Evolutionary conservation across 2,329 filamentous ascomycete genomes (phyloP).

Genomic region (Xylariaceae sp.): DNA sequence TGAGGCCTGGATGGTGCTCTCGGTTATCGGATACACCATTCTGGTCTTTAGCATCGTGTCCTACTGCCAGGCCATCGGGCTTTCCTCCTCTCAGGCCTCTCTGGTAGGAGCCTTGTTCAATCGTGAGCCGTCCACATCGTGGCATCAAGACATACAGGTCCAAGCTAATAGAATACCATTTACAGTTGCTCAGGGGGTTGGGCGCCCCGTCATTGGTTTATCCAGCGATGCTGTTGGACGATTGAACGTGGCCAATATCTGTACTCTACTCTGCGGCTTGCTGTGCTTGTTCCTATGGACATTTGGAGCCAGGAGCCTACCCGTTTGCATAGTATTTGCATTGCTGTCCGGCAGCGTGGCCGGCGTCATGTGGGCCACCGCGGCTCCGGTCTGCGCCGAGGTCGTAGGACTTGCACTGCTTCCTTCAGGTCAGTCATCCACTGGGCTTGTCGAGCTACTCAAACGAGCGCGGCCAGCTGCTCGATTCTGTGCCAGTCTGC

Average conservation of each 20-base stretch:
- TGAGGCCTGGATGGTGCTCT: slow-evolving; percentile 61
- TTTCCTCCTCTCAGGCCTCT: slow-evolving; percentile 59
- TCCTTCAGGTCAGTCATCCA: slow-evolving; percentile 48
- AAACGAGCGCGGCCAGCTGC: neutral
- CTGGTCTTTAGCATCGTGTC: slow-evolving; percentile 71
- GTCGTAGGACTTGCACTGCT: slow-evolving; percentile 64
- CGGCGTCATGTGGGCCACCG: slow-evolving; percentile 64
- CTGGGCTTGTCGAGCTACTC: too few relatives aligned
- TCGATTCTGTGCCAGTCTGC: slow-evolving; percentile 6
- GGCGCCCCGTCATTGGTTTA: slow-evolving; percentile 64
- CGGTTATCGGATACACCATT: slow-evolving; percentile 66
- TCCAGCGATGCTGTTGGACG: slow-evolving; percentile 63
- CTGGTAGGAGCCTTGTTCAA: slow-evolving; percentile 69
- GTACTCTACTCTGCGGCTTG: slow-evolving; percentile 57
- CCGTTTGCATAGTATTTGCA: slow-evolving; percentile 63
- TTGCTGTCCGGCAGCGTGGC: slow-evolving; percentile 59
- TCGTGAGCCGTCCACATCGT: slow-evolving; percentile 30
- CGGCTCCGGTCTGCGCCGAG: slow-evolving; percentile 64
- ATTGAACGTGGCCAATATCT: slow-evolving; percentile 62
- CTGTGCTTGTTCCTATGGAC: slow-evolving; percentile 67
- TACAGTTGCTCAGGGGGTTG: slow-evolving; percentile 54
- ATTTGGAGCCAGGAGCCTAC: slow-evolving; percentile 55
- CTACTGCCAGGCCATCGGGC: slow-evolving; percentile 62
- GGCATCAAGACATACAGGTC: too few relatives aligned
- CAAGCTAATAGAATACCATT: too few relatives aligned